Base-by-base conservation (phyloP, 2,329 filamentous ascomycete species). In the Drechslera avenae region DNA sequence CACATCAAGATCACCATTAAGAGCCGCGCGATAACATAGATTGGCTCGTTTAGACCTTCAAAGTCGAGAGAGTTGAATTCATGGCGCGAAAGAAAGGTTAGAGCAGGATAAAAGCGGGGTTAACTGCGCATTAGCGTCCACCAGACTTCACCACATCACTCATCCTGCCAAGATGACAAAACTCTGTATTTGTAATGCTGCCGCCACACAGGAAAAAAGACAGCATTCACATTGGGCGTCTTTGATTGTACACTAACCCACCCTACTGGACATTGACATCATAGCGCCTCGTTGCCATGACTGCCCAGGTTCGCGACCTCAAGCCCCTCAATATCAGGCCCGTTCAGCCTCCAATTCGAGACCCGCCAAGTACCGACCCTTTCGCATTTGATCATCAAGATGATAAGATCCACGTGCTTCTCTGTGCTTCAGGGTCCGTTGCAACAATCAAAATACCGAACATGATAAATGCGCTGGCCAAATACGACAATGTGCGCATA, bases 391-490 rank as follows among this genome's bases (percentile, higher is more conserved):
- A 69, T 5, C 63, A 67, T 23, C 56, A 57, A 21, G 68, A 72
- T 60, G 60, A 56, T 14, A 72, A 64, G 64, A 74, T 74, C 10
- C 86, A 89, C 66, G 76, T 89, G 43, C 78, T 91, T 13, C 79
- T 90, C 34, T 85, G 83, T 31, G 84, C 85, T 32, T 86, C 82
- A 26, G 87, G 87, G 40, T 87, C 88, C 1, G 90, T 96, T n/a
- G 92, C 92, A 12, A 91, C 89, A 5, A 96, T 96, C 67, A 97
- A 97, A 69, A 73, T 81, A 50, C 78, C 78, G 1, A 69, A 73
- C 48, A 80, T 81, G 39, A 66, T 80, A 33, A 66, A 75, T 14
- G 79, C 85, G 1, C 81, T 92, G 3, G 79, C 80, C 62, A 64
- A 69, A 57, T 67, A 81, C 54, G 55, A 72, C 14, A 75, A 76